phyloP scores from a whole-genome alignment of 495 filamentous ascomycete species.

The Hypoxylon perforatum region DNA sequence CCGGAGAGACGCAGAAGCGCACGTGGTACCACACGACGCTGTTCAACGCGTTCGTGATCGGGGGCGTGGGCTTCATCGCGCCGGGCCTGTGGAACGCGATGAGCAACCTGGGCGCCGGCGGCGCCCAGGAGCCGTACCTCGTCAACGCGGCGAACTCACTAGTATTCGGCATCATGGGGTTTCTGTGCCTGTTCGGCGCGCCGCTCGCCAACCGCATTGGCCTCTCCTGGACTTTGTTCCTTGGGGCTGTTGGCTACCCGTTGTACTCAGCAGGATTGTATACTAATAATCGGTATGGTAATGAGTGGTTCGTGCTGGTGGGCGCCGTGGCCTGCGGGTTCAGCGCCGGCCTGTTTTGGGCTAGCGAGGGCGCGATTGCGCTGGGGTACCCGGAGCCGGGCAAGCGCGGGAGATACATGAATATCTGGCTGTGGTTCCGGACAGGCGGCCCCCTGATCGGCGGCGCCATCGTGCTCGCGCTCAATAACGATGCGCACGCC shows the following conservation, averaged over 20 bases:
- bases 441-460: constrained; percentile 68
- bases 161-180: constrained; percentile 68
- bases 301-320: constrained; percentile 67
- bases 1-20: constrained; percentile 15
- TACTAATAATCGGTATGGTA: constrained; percentile 67
- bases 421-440: constrained; percentile 68
- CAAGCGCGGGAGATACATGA: constrained; percentile 65
- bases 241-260: constrained; percentile 67
- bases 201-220: constrained; percentile 65
- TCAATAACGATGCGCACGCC: constrained; percentile 57
- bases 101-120: constrained; percentile 67
- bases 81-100: constrained; percentile 71
- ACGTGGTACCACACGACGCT: constrained; percentile 64
- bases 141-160: constrained; percentile 69
- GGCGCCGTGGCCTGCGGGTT: constrained; percentile 67
- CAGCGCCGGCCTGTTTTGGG: constrained; percentile 67
- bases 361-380: constrained; percentile 67
- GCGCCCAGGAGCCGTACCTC: constrained; percentile 64
- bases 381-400: constrained; percentile 66
- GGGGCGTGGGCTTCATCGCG: constrained; percentile 66
- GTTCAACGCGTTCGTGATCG: constrained; percentile 66
- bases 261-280: constrained; percentile 68
- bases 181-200: constrained; percentile 63
- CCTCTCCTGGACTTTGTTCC: constrained; percentile 62
- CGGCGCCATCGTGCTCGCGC: constrained; percentile 64